Percentiles rank a stretch among this genome's conserved stretches.
phyloP scores from a whole-genome alignment of 2,329 filamentous ascomycete species.

The Rasamsonia emersonii region DNA sequence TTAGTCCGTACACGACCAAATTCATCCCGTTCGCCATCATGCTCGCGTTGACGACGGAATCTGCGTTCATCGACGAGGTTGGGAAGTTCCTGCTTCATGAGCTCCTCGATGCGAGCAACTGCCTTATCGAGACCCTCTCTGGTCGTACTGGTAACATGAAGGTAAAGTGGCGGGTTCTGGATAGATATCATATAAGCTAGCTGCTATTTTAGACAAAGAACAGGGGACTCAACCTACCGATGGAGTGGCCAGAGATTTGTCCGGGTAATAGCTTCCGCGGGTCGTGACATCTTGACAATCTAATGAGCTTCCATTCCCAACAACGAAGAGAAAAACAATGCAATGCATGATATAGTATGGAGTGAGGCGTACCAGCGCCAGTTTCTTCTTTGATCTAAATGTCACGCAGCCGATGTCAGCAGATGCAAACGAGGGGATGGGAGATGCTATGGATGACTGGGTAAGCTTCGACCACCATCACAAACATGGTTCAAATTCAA shows the following conservation, averaged over 20 bases:
- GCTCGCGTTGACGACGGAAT: constrained; percentile 71
- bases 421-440: constrained; percentile 68
- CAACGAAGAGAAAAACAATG: constrained; percentile 36
- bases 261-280: constrained; percentile 89
- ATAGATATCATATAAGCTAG: too few relatives aligned
- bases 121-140: constrained; percentile 89
- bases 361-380: constrained; percentile 86
- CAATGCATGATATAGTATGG: constrained; percentile 36
- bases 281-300: constrained; percentile 90
- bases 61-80: constrained; percentile 91
- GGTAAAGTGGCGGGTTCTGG: constrained; percentile 88
- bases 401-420: constrained; percentile 83
- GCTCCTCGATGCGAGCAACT: constrained; percentile 78
- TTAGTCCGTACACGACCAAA: constrained; percentile 63
- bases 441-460: constrained; percentile 51
- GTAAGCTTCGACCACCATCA: constrained; percentile 62
- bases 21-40: constrained; percentile 77
- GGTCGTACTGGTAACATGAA: constrained; percentile 87
- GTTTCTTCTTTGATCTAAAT: constrained; percentile 99
- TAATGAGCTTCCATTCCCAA: constrained; percentile 53
- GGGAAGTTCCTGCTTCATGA: constrained; percentile 93
- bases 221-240: constrained; percentile 60
- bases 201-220: constrained; percentile 1
- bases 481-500: constrained; percentile 22
- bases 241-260: constrained; percentile 93